Base-by-base conservation (phyloP, 2,329 filamentous ascomycete species). In the Fusarium setosum region DNA sequence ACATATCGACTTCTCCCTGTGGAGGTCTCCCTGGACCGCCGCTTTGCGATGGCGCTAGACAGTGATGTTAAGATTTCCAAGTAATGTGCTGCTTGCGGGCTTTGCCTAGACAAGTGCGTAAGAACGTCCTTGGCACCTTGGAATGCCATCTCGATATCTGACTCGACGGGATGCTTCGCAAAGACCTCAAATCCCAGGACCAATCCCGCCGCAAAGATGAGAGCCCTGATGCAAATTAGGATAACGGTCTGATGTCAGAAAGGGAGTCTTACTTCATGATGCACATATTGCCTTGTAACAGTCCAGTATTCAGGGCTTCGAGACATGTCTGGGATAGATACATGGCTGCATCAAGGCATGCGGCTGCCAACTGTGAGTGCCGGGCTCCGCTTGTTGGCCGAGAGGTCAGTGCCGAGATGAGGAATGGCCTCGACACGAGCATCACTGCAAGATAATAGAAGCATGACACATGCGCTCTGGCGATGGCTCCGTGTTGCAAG, bases 391-490 rank as follows among this genome's bases (percentile, higher is more conserved):
- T 29, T 2, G 55, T 70, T 48, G 48, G 75, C 49, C 40, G 78
- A 42, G 80, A 69, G 5, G 82, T 81, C 2, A 87, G 72, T 4
- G 80, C 77, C 12, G 80, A 83, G 21, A 88, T 84, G 9, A 89
- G 71, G 24, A 88, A 83, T 0, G 85, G 86, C 1, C 86, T 77
- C 0, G 85, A 87, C 4, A 85, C 83, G 1, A 88, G 71, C 18
- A 86, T 88, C 1, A 88, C 83, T 0, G 85, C 83, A 54, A 88
- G 86, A 63, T 88, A 87, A 65, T 88, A 88, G 0, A 83, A 76
- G 56, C 85, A 88, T 1, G 85, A 83, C 6, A 88, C 80, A 54
- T 88, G 85, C 2, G 86, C 77, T 21, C 81, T 85, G 1, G 81
- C 82, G 23, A 86, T 79, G 3, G 80, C 78, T 1, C 76, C 77